A percentile compares a stretch with the other conserved stretches of the same genome.
Conservation (phyloP, 2,329 filamentous ascomycete genomes). For the Fusarium decemcellulare region DNA sequence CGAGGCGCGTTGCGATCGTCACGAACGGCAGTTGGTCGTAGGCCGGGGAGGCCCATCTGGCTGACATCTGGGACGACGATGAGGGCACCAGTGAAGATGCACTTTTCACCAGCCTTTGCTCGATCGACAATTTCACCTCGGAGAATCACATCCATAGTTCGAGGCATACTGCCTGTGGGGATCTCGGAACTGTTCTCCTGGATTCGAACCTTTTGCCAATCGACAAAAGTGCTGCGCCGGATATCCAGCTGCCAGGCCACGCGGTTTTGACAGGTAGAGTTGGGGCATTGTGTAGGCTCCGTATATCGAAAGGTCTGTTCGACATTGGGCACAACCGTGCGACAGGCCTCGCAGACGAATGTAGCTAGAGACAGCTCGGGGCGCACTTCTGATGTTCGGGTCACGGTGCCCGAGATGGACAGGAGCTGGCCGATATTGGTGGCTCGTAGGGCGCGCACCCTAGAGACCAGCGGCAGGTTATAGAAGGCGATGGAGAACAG, state of each 20-base stretch:
- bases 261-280: slow-evolving; percentile 87
- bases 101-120: slow-evolving; percentile 97
- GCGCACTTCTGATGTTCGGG: slow-evolving; percentile 95
- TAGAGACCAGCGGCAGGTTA: slow-evolving; percentile 89
- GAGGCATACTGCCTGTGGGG: slow-evolving; percentile 97
- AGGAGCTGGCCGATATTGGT: slow-evolving; percentile 92
- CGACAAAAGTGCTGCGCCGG: slow-evolving; percentile 95
- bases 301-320: slow-evolving; percentile 99
- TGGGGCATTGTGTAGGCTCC: slow-evolving; percentile 96
- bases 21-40: slow-evolving; percentile 85
- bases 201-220: slow-evolving; percentile 99
- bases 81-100: slow-evolving; percentile 95
- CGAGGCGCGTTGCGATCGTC: slow-evolving; percentile 83
- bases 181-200: slow-evolving; percentile 99
- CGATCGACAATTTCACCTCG: slow-evolving; percentile 98
- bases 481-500: slow-evolving; percentile 95
- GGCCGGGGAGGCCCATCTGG: slow-evolving; percentile 90
- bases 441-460: slow-evolving; percentile 88
- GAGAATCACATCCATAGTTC: slow-evolving; percentile 97
- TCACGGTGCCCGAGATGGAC: slow-evolving; percentile 97
- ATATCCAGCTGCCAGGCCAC: slow-evolving; percentile 98
- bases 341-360: slow-evolving; percentile 91
- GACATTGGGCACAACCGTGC: slow-evolving; percentile 87
- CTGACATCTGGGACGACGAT: slow-evolving; percentile 98
- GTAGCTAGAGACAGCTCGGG: slow-evolving; percentile 94